phyloP scores from a whole-genome alignment of 306 rosid species.

The Casuarina equisetifolia region DNA sequence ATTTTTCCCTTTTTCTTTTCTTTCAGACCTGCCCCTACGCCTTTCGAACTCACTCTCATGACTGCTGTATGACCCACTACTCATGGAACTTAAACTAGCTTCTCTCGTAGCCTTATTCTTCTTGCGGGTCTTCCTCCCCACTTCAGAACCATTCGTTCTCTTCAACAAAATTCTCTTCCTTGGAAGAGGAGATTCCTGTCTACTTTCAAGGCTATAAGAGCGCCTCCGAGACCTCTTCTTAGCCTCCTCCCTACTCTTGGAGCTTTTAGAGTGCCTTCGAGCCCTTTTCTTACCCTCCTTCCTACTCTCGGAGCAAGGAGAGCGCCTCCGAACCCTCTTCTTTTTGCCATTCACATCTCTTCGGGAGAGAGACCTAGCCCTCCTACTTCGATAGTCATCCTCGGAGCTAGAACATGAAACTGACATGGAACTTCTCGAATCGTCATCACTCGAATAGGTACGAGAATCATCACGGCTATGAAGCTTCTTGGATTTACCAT shows the following conservation, averaged over 20 bases:
- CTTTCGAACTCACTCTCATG: conserved; percentile 43
- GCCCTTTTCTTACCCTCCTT: conserved; percentile 42
- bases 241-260: conserved; percentile 42
- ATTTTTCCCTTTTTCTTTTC: conserved; percentile 43
- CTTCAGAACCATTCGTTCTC: conserved; percentile 44
- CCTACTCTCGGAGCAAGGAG: no score
- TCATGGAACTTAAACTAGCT: conserved; percentile 38
- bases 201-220: conserved; percentile 45
- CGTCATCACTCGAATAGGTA: conserved; percentile 49
- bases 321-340: conserved; percentile 42
- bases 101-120: conserved; percentile 65
- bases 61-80: conserved; percentile 40
- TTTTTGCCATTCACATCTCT: conserved; percentile 50
- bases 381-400: conserved; percentile 48
- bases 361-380: conserved; percentile 43
- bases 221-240: conserved; percentile 53
- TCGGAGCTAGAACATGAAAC: conserved; percentile 52
- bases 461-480: conserved; percentile 43
- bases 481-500: conserved; percentile 63
- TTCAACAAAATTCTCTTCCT: conserved; percentile 59
- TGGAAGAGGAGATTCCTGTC: conserved; percentile 41
- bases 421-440: conserved; percentile 42
- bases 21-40: conserved; percentile 41
- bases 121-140: conserved; percentile 36
- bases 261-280: conserved; percentile 22